phyloP scores from a whole-genome alignment of 495 filamentous ascomycete species.

The Talaromyces proteolyticus region DNA sequence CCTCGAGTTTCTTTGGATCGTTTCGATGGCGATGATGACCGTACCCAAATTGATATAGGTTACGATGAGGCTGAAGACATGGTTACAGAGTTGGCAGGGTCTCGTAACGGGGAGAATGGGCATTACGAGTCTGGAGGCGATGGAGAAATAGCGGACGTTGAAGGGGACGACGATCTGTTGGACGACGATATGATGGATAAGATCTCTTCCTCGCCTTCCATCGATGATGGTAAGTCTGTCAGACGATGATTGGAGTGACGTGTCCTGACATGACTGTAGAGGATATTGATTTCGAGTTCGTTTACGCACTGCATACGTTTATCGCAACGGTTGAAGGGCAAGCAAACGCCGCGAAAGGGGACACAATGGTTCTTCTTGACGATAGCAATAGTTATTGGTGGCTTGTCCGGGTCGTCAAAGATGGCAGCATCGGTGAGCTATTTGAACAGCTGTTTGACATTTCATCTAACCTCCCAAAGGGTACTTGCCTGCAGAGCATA shows the following conservation, averaged over 20 bases:
- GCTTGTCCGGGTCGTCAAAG: slow-evolving; percentile 94
- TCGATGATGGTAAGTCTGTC: slow-evolving; percentile 85
- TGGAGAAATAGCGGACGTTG: slow-evolving; percentile 64
- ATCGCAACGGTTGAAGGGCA: slow-evolving; percentile 97
- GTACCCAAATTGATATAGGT: slow-evolving; percentile 35
- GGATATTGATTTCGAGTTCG: slow-evolving; percentile 99
- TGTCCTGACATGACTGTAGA: slow-evolving; percentile 56
- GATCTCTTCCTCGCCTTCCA: slow-evolving; percentile 96
- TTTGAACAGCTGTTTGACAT: not conserved
- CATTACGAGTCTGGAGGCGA: slow-evolving; percentile 38
- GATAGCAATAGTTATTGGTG: slow-evolving; percentile 99
- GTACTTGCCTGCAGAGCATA: slow-evolving; percentile 95
- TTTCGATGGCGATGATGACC: slow-evolving; percentile 41
- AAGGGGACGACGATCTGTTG: slow-evolving; percentile 67
- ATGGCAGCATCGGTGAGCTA: slow-evolving; percentile 84
- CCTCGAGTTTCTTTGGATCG: slow-evolving; percentile 35
- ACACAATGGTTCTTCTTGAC: slow-evolving; percentile 99
- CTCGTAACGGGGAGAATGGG: slow-evolving; percentile 49
- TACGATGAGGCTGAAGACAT: slow-evolving; percentile 31
- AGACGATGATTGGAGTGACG: not conserved
- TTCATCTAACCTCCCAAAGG: slow-evolving; percentile 45
- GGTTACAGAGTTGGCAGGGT: slow-evolving; percentile 36
- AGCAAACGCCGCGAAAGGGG: slow-evolving; percentile 95
- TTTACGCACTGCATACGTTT: slow-evolving; percentile 97
- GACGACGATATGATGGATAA: slow-evolving; percentile 95